Evolutionary conservation across 2,329 filamentous ascomycete genomes (phyloP).

Genomic region (Talaromyces rugulosus): DNA sequence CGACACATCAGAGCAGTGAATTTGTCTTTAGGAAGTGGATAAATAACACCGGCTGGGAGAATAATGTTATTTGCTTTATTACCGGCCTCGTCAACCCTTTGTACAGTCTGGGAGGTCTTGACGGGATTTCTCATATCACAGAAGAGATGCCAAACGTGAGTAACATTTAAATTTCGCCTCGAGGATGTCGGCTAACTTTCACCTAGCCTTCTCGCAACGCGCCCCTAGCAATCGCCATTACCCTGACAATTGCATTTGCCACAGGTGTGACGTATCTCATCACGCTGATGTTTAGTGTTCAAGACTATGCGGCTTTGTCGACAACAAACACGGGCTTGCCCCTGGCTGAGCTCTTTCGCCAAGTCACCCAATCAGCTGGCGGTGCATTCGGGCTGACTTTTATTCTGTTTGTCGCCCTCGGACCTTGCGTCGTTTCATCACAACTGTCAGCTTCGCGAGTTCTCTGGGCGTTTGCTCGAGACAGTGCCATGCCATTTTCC

Average conservation of each 20-base stretch:
- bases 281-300: conserved; percentile 50
- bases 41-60: conserved; percentile 52
- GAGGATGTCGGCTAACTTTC: neutral
- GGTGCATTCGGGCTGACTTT: conserved; percentile 51
- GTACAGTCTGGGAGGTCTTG: conserved; percentile 46
- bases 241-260: conserved; percentile 47
- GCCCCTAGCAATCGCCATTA: conserved; percentile 32
- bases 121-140: conserved; percentile 48
- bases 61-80: conserved; percentile 48
- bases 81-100: conserved; percentile 48
- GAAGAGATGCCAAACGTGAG: conserved; percentile 51
- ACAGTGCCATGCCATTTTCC: conserved; percentile 40
- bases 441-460: conserved; percentile 47
- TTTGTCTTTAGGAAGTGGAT: conserved; percentile 53
- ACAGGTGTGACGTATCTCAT: conserved; percentile 50
- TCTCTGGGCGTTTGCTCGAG: conserved; percentile 57
- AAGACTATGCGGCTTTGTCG: conserved; percentile 44
- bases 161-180: neutral
- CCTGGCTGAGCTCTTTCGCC: conserved; percentile 62
- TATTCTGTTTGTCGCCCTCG: conserved; percentile 30
- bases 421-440: conserved; percentile 30
- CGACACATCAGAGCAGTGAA: conserved; percentile 40
- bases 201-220: conserved; percentile 27
- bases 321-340: conserved; percentile 47
- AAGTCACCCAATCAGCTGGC: conserved; percentile 49